A percentile compares a stretch with the other conserved stretches of the same genome.
These are phyloP conservation scores for Ilex asprella DNA, from an alignment of 257 asterid species.

Conservation along the genomic window DNA sequence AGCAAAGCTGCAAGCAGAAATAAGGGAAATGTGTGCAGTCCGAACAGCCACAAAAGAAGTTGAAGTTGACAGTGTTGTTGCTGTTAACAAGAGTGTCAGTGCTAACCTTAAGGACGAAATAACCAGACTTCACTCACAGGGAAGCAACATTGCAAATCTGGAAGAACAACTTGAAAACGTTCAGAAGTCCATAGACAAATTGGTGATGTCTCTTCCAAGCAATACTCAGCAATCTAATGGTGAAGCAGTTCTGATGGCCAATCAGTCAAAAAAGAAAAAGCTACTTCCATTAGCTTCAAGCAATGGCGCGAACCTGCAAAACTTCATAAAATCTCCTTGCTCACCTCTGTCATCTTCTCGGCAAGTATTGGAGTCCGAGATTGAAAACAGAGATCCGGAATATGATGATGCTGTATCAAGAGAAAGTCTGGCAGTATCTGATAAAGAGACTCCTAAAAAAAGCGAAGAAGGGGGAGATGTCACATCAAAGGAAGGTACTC, in stretches of 20 bases:
- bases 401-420: constrained; percentile 44
- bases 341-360: constrained; percentile 70
- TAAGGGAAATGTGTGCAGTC: constrained; percentile 63
- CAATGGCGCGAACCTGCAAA: constrained; percentile 58
- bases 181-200: constrained; percentile 84
- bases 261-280: constrained; percentile 61
- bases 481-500: constrained; percentile 87
- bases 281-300: constrained; percentile 67
- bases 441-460: constrained; percentile 76
- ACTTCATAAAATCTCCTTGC: constrained; percentile 76
- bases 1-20: constrained; percentile 89
- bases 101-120: constrained; percentile 94
- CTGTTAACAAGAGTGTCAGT: constrained; percentile 78
- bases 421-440: constrained; percentile 52
- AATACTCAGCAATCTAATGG: constrained; percentile 27
- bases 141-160: constrained; percentile 45
- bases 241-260: constrained; percentile 41
- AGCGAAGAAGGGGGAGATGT: constrained; percentile 76
- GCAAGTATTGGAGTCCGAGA: constrained; percentile 51
- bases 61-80: constrained; percentile 42
- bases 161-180: constrained; percentile 93
- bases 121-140: constrained; percentile 90
- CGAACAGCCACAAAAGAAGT: constrained; percentile 46
- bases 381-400: constrained; percentile 70
- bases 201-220: constrained; percentile 78